A percentile compares a stretch with the other conserved stretches of the same genome.
phyloP scores from a whole-genome alignment of 2,329 filamentous ascomycete species.

The Byssochlamys sp. region DNA sequence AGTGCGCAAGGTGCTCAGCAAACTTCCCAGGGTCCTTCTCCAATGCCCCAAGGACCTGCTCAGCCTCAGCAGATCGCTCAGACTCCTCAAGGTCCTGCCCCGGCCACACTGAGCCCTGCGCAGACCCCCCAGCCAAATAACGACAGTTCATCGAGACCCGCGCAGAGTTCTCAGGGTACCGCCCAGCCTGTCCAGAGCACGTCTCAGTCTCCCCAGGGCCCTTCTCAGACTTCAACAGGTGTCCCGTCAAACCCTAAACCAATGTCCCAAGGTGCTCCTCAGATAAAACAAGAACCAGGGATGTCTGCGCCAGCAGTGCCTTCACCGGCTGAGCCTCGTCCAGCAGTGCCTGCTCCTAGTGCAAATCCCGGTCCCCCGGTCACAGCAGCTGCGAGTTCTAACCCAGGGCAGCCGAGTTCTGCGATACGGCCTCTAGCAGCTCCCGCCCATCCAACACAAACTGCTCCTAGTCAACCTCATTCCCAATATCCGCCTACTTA shows the following conservation, averaged over 20 bases:
- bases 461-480: constrained; percentile 15
- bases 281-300: not conserved
- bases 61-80: constrained; percentile 5
- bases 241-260: not conserved
- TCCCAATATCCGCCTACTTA: constrained; percentile 21
- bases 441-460: constrained; percentile 14
- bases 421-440: constrained; percentile 13
- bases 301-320: constrained; percentile 3
- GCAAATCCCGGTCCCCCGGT: not conserved
- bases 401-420: constrained; percentile 14
- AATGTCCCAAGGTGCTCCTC: not conserved
- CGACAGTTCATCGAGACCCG: not conserved
- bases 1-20: not conserved
- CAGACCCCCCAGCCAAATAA: not conserved
- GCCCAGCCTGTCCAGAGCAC: not conserved
- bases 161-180: not conserved
- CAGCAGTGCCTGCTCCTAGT: not conserved
- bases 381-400: constrained; percentile 2
- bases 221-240: not conserved
- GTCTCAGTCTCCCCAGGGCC: not conserved
- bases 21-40: not conserved
- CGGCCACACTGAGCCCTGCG: constrained; percentile 1
- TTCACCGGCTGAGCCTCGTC: not conserved
- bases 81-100: not conserved
- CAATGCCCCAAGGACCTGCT: constrained; percentile 1